Conservation (phyloP, 139 green algal species). For the Nannochloris sp. region DNA sequence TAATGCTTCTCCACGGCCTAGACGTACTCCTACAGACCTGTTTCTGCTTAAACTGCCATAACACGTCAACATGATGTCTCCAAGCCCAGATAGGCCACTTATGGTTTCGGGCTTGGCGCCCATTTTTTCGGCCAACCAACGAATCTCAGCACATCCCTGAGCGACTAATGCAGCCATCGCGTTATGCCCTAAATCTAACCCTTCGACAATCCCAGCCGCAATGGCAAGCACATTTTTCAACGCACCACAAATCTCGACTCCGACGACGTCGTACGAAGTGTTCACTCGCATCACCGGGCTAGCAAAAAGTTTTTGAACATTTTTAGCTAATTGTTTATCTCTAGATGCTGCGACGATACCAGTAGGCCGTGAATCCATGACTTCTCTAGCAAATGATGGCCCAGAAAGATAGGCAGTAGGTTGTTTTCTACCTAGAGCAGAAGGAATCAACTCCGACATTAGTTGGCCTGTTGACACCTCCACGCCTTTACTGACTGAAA, state of each 20-base stretch:
- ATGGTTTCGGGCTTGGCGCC: slow-evolving; percentile 87
- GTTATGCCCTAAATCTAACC: slow-evolving; percentile 93
- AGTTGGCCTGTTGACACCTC: slow-evolving; percentile 75
- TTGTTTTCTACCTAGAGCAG: slow-evolving; percentile 74
- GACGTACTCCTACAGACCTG: slow-evolving; percentile 77
- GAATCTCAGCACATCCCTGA: slow-evolving; percentile 75
- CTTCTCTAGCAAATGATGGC: slow-evolving; percentile 89
- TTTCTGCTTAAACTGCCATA: slow-evolving; percentile 94
- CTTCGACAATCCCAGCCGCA: slow-evolving; percentile 94
- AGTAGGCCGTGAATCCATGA: slow-evolving; percentile 72
- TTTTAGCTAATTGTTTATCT: slow-evolving; percentile 42
- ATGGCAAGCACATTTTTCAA: slow-evolving; percentile 99
- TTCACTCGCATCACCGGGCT: slow-evolving; percentile 87
- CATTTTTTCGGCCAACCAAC: slow-evolving; percentile 92
- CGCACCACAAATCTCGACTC: slow-evolving; percentile 95
- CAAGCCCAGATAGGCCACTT: slow-evolving; percentile 81
- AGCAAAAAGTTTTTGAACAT: slow-evolving; percentile 81
- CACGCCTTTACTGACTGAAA: slow-evolving; percentile 90
- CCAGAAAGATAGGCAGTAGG: slow-evolving; percentile 83
- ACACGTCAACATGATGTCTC: slow-evolving; percentile 99
- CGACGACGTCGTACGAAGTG: slow-evolving; percentile 86
- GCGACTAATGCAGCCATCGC: slow-evolving; percentile 88
- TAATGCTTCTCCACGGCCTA: slow-evolving; percentile 84
- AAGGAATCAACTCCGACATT: slow-evolving; percentile 91
- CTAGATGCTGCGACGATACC: slow-evolving; percentile 80